These are phyloP conservation scores for Lactifluus subvellereus DNA, from an alignment of 768 basidiomycete genomes.

Conservation along the genomic window DNA sequence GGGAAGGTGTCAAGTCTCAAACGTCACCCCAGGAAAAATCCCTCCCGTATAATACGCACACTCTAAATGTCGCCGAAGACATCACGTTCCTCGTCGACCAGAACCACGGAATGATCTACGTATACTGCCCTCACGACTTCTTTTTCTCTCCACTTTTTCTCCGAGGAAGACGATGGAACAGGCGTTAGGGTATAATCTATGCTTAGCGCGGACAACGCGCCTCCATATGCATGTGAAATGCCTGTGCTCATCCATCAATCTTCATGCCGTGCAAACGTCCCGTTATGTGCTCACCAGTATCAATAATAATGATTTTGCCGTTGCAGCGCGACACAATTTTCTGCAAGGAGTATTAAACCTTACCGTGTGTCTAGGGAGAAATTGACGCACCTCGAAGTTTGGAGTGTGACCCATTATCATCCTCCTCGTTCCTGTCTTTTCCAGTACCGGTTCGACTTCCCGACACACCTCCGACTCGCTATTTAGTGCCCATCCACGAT, in stretches of 20 bases:
- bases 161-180: constrained; percentile 31
- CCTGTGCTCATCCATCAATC: constrained; percentile 39
- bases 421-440: constrained; percentile 72
- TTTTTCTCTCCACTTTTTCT: constrained; percentile 49
- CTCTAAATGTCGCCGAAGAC: constrained; percentile 15
- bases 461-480: constrained; percentile 63
- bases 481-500: constrained; percentile 85
- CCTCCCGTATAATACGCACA: background rate
- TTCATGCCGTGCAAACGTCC: background rate
- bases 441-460: constrained; percentile 63
- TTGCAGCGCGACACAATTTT: constrained; percentile 80
- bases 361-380: background rate
- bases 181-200: constrained; percentile 81
- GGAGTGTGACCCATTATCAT: constrained; percentile 99
- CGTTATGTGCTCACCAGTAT: constrained; percentile 57
- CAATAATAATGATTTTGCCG: constrained; percentile 93
- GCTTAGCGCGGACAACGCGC: constrained; percentile 80
- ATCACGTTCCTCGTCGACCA: constrained; percentile 37
- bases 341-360: constrained; percentile 20
- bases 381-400: constrained; percentile 55
- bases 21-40: no score
- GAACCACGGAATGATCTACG: constrained; percentile 42
- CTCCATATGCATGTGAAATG: constrained; percentile 96
- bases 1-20: no score
- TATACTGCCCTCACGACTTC: constrained; percentile 69